Evolutionary conservation across 2,329 filamentous ascomycete species (phyloP).

Genomic region (Aureobasidium melanogenum): DNA sequence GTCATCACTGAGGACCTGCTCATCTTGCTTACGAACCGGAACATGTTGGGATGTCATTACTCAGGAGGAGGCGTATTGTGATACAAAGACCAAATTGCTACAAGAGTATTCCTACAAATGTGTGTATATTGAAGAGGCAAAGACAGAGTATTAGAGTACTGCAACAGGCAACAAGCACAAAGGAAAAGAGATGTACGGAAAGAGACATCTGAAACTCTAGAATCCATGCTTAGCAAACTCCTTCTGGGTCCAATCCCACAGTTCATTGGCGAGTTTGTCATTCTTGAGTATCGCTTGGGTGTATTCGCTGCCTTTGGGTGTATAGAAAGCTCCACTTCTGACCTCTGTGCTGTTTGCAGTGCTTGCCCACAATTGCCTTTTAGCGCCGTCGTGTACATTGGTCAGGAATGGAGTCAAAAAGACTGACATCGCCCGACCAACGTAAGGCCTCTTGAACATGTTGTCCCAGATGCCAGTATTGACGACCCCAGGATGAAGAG

Average conservation of each 20-base stretch:
- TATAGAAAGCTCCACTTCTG: slow-evolving; percentile 28
- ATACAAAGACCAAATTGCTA: no score
- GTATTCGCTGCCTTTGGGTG: slow-evolving; percentile 26
- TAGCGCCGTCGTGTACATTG: slow-evolving; percentile 19
- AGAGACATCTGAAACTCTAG: neutral
- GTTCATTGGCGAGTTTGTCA: slow-evolving; percentile 22
- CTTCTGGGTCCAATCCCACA: slow-evolving; percentile 28
- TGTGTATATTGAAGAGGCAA: no score
- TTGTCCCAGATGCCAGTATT: slow-evolving; percentile 27
- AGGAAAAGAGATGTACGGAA: no score
- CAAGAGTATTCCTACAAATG: no score
- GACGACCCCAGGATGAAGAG: slow-evolving; percentile 36
- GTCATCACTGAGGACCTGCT: no score
- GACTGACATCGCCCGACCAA: neutral
- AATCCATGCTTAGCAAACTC: slow-evolving; percentile 14
- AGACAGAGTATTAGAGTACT: no score
- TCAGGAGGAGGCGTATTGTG: no score
- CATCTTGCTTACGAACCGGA: no score
- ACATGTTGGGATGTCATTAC: no score
- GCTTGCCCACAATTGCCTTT: slow-evolving; percentile 22
- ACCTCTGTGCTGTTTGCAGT: slow-evolving; percentile 16
- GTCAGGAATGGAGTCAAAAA: slow-evolving; percentile 12
- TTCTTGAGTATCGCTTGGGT: slow-evolving; percentile 23
- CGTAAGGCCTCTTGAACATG: slow-evolving; percentile 15
- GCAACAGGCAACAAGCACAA: no score